Percentiles rank a stretch among this genome's conserved stretches.
Evolutionary conservation across 768 basidiomycete genomes (phyloP).

Genomic region (Melanogaster broomeanus): DNA sequence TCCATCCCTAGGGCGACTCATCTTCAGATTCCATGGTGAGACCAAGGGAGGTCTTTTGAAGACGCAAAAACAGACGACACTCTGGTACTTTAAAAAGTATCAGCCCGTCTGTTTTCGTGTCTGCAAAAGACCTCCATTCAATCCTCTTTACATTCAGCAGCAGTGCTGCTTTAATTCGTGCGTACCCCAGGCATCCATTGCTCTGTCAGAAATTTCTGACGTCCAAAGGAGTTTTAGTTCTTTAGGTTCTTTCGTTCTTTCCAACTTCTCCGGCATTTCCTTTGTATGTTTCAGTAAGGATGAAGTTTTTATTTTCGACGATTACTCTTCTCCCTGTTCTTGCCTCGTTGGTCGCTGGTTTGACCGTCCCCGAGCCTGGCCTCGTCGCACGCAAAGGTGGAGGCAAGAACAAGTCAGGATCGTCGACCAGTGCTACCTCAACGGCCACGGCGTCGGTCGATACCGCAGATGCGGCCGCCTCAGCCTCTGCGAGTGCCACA

Average conservation of each 20-base stretch:
- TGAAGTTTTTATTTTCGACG: constrained; percentile 50
- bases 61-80: too few species aligned
- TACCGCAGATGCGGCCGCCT: too few species aligned
- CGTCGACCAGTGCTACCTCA: constrained; percentile 4
- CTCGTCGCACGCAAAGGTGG: constrained; percentile 22
- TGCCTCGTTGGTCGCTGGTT: constrained; percentile 32
- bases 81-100: not conserved
- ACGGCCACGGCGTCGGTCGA: not conserved
- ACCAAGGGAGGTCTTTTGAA: too few species aligned
- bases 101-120: not conserved
- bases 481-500: too few species aligned
- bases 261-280: constrained; percentile 50
- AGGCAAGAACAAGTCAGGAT: constrained; percentile 4
- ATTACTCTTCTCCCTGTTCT: constrained; percentile 42
- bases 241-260: constrained; percentile 34
- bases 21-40: constrained; percentile 8
- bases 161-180: constrained; percentile 47
- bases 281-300: constrained; percentile 34
- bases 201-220: constrained; percentile 2
- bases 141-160: constrained; percentile 40
- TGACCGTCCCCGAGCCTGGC: constrained; percentile 21
- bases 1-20: not conserved
- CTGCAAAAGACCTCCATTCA: constrained; percentile 17
- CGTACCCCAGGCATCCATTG: not conserved
- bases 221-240: constrained; percentile 32